These are phyloP conservation scores for Cordyceps militaris DNA, from an alignment of 2,329 filamentous ascomycete genomes.

Conservation along the genomic window DNA sequence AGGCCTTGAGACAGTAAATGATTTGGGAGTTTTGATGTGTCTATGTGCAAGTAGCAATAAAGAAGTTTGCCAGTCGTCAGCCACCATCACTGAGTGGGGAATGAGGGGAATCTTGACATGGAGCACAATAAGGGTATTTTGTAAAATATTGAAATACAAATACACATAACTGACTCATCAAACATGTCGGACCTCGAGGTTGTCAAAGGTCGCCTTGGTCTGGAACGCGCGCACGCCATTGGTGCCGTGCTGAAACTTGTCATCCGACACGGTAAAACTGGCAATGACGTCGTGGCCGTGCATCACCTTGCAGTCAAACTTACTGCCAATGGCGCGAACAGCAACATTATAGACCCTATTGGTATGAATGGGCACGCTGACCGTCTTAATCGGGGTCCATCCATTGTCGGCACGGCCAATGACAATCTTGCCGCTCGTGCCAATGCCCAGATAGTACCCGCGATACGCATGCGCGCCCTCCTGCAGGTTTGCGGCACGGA, in stretches of 20 bases:
- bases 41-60: no score
- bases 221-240: constrained; percentile 10
- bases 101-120: no score
- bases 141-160: no score
- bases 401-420: constrained; percentile 18
- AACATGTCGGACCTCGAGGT: constrained; percentile 3
- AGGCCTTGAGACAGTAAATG: background rate
- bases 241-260: constrained; percentile 1
- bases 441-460: constrained; percentile 26
- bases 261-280: constrained; percentile 9
- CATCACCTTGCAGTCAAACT: constrained; percentile 5
- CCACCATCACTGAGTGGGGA: no score
- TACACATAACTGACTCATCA: background rate
- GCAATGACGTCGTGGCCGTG: background rate
- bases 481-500: constrained; percentile 23
- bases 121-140: no score
- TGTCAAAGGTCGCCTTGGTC: constrained; percentile 13
- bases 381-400: background rate
- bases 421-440: constrained; percentile 20
- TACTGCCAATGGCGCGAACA: background rate
- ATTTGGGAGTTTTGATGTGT: background rate
- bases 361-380: constrained; percentile 1
- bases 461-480: constrained; percentile 13
- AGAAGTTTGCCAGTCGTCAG: no score
- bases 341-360: constrained; percentile 6